phyloP scores from a whole-genome alignment of 2,329 filamentous ascomycete genomes.

The Colletotrichum karsti region DNA sequence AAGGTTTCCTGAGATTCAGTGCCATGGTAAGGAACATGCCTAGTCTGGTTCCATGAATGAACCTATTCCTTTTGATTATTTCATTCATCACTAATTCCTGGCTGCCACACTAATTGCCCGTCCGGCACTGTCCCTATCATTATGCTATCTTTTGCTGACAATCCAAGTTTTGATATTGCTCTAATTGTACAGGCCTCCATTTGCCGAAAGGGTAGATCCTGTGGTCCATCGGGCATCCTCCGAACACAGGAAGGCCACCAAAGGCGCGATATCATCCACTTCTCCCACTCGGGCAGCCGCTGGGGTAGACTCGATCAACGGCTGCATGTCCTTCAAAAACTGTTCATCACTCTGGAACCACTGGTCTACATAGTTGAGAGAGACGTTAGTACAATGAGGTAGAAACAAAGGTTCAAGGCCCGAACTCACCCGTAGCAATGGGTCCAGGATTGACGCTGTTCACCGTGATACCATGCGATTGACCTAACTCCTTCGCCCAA shows the following conservation, averaged over 20 bases:
- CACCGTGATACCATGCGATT: conserved; percentile 35
- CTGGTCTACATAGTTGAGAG: conserved; percentile 28
- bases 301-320: conserved; percentile 39
- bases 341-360: conserved; percentile 37
- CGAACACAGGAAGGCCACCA: conserved; percentile 40
- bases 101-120: too few relatives aligned
- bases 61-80: too few relatives aligned
- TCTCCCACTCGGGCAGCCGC: conserved; percentile 39
- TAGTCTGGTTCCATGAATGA: too few relatives aligned
- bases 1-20: too few relatives aligned
- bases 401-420: too few relatives aligned
- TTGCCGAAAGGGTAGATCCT: conserved; percentile 37
- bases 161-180: background rate
- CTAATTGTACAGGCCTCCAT: conserved; percentile 36
- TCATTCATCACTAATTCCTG: too few relatives aligned
- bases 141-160: too few relatives aligned
- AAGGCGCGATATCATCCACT: conserved; percentile 39
- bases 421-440: conserved; percentile 29
- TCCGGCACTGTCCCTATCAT: too few relatives aligned
- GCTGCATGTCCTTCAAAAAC: conserved; percentile 41
- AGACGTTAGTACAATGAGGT: too few relatives aligned
- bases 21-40: too few relatives aligned
- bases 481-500: conserved; percentile 42
- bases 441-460: conserved; percentile 42
- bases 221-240: conserved; percentile 40